Evolutionary conservation across 345 rosid genomes (phyloP).

Genomic region (Salix koriyanagi): DNA sequence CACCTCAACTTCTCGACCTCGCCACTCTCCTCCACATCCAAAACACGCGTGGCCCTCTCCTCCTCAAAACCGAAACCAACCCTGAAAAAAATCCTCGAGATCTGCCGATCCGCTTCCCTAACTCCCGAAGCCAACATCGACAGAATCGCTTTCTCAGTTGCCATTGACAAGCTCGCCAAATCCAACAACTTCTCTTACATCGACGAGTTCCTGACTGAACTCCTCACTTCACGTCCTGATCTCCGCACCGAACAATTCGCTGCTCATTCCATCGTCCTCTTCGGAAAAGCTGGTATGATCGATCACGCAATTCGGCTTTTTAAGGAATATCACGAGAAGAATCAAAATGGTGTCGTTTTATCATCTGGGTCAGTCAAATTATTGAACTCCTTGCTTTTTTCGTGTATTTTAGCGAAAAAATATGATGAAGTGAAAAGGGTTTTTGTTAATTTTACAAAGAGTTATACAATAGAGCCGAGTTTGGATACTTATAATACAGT

Average conservation of each 20-base stretch:
- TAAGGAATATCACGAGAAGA: slow-evolving; percentile 39
- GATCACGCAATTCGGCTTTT: slow-evolving; percentile 54
- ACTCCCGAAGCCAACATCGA: slow-evolving; percentile 56
- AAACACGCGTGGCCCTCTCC: slow-evolving; percentile 68
- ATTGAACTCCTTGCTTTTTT: slow-evolving; percentile 60
- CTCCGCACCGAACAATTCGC: slow-evolving; percentile 54
- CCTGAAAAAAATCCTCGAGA: slow-evolving; percentile 76
- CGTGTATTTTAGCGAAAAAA: slow-evolving; percentile 60
- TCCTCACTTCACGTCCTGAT: slow-evolving; percentile 55
- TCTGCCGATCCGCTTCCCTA: slow-evolving; percentile 73
- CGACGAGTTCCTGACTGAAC: slow-evolving; percentile 52
- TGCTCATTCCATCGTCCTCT: slow-evolving; percentile 60
- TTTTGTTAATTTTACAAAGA: slow-evolving; percentile 53
- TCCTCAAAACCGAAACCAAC: slow-evolving; percentile 59
- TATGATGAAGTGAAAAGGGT: slow-evolving; percentile 53
- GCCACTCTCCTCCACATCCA: slow-evolving; percentile 48
- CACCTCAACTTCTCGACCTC: background rate
- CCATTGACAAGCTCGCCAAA: slow-evolving; percentile 49
- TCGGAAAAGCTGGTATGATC: slow-evolving; percentile 74
- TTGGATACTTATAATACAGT: slow-evolving; percentile 57
- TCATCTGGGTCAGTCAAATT: slow-evolving; percentile 48
- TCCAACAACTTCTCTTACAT: slow-evolving; percentile 48
- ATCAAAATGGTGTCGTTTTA: slow-evolving; percentile 19
- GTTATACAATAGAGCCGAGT: slow-evolving; percentile 52
- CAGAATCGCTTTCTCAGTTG: slow-evolving; percentile 65